Base-by-base conservation (phyloP, 805 yeast species). In the Pichia nanzhaoensis region DNA sequence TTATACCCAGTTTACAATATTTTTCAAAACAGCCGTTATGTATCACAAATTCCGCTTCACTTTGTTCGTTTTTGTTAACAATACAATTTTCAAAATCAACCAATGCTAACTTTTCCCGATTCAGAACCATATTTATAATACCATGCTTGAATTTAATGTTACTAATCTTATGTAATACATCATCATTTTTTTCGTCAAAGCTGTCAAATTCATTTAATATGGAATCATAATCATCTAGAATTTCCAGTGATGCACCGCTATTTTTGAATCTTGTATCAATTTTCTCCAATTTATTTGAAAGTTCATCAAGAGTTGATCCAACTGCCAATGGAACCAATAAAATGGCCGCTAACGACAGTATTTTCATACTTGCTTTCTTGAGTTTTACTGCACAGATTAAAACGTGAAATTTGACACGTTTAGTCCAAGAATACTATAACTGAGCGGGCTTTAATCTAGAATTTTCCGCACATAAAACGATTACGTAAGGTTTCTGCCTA, bases 91-190 rank as follows among this genome's bases (percentile, higher is more conserved):
- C 67, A 46, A 83, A 76, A 51, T 77, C 80, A 2, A 59, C 59
- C 7, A 78, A 64, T 0, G 90, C 82, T 33, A 67, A 66, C 28
- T 59, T 51, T 27, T 77, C 83, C 47, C 74, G 75, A 30, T 77
- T 77, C 50, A 80, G 55, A 13, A 79, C 71, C 44, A 80, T 60
- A 44, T 81, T 82, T 3, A 82, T 74, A 37, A 82, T 57, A 0
- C 87, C 89, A 45, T 74, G 71, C 56, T 78, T 81, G 57, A 75
- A 80, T 49, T 73, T 70, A 1, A 80, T 60, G 50, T 73, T 75
- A 0, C 18, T 34, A 78, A 62, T 16, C 74, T 49, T 34, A 8
- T 22, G 20, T 13, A 36, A 50, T 10, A 39, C 19, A 22, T 30
- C 41, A 30, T 30, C 19, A 12, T 19, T 30, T 8, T 17, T 20